These are phyloP conservation scores for Trichoderma erinaceum DNA, from an alignment of 495 filamentous ascomycete species.

Conservation along the genomic window DNA sequence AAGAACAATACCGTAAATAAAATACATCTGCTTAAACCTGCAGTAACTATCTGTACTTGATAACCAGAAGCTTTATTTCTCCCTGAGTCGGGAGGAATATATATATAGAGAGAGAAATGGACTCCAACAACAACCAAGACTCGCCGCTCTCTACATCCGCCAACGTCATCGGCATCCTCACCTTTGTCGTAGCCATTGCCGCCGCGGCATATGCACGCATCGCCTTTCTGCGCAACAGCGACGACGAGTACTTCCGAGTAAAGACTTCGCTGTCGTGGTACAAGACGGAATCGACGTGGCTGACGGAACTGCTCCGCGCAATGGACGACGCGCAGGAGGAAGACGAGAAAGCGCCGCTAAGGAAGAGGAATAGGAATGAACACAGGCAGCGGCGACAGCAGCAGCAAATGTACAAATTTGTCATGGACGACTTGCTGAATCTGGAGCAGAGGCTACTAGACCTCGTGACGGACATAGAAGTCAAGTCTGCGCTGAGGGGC, in stretches of 20 bases:
- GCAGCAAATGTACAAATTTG: conserved; percentile 32
- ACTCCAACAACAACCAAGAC: conserved; percentile 23
- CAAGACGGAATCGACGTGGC: conserved; percentile 33
- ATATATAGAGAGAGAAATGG: background rate
- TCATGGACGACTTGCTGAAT: conserved; percentile 30
- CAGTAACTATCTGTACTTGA: conserved; percentile 29
- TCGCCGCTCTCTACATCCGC: conserved; percentile 29
- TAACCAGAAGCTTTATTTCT: background rate
- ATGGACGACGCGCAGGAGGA: conserved; percentile 18
- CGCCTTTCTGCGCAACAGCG: conserved; percentile 31
- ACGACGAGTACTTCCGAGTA: conserved; percentile 32
- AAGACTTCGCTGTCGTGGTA: conserved; percentile 34
- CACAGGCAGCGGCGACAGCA: background rate
- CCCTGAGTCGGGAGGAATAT: no score
- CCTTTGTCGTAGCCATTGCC: conserved; percentile 31
- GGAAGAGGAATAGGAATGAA: background rate
- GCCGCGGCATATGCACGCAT: conserved; percentile 30
- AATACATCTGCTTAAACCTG: conserved; percentile 36
- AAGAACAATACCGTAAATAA: background rate
- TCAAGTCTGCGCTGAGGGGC: conserved; percentile 1
- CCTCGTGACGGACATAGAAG: conserved; percentile 29
- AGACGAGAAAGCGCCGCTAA: no score
- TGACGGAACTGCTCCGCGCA: conserved; percentile 26
- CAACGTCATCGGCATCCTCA: conserved; percentile 34
- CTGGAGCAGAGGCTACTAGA: conserved; percentile 31